Evolutionary conservation across 768 basidiomycete genomes (phyloP), one percentile per base, ranked within the genome.

Genomic region (Russula sp.): DNA sequence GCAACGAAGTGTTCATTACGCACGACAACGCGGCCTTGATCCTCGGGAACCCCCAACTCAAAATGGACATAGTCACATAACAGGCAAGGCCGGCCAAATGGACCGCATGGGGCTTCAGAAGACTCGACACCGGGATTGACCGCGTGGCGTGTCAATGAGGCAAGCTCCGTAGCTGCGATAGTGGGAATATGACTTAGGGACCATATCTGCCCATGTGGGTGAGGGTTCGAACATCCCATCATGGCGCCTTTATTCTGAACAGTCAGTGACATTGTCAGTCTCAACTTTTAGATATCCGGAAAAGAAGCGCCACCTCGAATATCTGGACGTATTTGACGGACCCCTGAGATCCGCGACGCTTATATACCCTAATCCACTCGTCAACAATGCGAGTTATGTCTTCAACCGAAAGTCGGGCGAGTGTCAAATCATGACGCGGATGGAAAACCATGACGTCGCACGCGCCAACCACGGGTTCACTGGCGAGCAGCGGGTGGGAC

Each of bases 141-240:
- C 20, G 79, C 72, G 70, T 88, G 88, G 16, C 72, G 69, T 54
- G 75, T 75, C 43, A 93, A 71, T 41, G 81, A 83, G 2, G 68
- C 68, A 7, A 93, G 75, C 69, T 93, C 92, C 56, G 77, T 83
- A 2, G 85, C 77, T 1, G 90, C 85, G 29, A 88, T 72, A 1
- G 83, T 81, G 0, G 92, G 93, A 7, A 93, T 75, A 16, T 77
- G 77, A 3, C 87, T 89, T 5, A 87, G 73, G 3, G 90, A 88
- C 90, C 92, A 93, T 16, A 86, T 83, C 73, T 97, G 94, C 22
- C 93, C 91, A 71, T 96, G 94, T 0, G 94, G 93, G 71, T 96
- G 94, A 29, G 93, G 91, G 69, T 95, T 96, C 7, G 89, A 92
- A 70, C 92, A 95, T 11, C 94, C 94, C 94, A 95, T 95, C 78